Base-by-base conservation (phyloP, 768 basidiomycete genomes). In the Sporobolomyces phaffii region DNA sequence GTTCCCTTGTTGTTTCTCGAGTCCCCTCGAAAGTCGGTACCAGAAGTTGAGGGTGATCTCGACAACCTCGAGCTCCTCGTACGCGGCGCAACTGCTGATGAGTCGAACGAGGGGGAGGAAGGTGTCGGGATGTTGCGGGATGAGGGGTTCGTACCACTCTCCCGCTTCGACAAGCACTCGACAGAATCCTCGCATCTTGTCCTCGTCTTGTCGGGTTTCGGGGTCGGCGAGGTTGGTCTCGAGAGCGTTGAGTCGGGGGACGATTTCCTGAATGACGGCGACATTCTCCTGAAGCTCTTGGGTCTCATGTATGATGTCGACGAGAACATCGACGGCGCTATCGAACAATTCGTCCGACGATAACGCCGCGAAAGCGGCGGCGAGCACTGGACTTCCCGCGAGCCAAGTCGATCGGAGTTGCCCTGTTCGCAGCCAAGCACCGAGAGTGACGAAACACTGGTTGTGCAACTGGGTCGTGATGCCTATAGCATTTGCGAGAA, bases 11-110 rank as follows among this genome's bases (percentile, higher is more conserved):
- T 34, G 47, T 79, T 91, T 92, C 58, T 87, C 86, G 29, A 98
- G 85, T 60, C 84, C 86, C 74, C 90, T 87, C n/a, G 92, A 88
- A 40, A 99, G 86, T 22, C 89, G 87, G 85, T 91, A 92, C 96
- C 96, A 99, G 82, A 99, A 98, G 33, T 88, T 86, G 81, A 98
- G 97, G 15, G 96, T 98, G 78, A 98, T 93, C 6, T 88, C 90
- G 33, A 96, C 93, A 75, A 98, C 89, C 75, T 98, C 96, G 63
- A 98, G 86, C 76, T 97, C 91, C 20, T 84, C 83, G 79, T 90
- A 94, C 2, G 90, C 89, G 18, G 96, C 88, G 75, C 94, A 98
- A 74, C 88, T 84, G 13, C 88, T 88, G 72, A 99, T 93, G 28
- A 91, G 93, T 73, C 94, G 88, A 26, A 99, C 90, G 70, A 99